These are phyloP conservation scores for Batrachochytrium dendrobatidis DNA, from an alignment of 371 early-diverging fungal species.

Conservation along the genomic window DNA sequence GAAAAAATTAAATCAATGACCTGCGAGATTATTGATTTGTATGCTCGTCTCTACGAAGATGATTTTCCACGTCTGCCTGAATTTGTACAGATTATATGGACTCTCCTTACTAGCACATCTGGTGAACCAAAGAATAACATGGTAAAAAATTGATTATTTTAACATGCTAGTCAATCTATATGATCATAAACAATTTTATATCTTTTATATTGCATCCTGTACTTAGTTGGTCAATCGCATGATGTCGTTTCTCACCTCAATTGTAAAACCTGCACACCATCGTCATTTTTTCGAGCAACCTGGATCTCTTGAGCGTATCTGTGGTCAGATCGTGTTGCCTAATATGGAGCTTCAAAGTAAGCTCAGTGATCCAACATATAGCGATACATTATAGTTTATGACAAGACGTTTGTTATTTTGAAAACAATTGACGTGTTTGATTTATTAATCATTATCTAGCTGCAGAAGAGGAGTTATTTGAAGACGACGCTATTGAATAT, in stretches of 20 bases:
- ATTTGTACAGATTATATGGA: slow-evolving; percentile 83
- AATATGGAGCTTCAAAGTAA: slow-evolving; percentile 78
- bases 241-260: slow-evolving; percentile 79
- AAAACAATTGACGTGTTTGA: not conserved
- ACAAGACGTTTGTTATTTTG: not conserved
- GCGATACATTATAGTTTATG: not conserved
- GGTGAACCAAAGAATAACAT: slow-evolving; percentile 70
- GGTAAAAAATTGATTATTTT: slow-evolving; percentile 32
- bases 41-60: slow-evolving; percentile 83
- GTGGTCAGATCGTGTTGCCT: slow-evolving; percentile 86
- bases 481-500: slow-evolving; percentile 92
- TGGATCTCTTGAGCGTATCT: slow-evolving; percentile 67
- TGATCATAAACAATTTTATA: not conserved
- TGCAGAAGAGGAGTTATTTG: slow-evolving; percentile 88
- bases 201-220: not conserved
- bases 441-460: slow-evolving; percentile 38
- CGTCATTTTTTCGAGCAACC: slow-evolving; percentile 57
- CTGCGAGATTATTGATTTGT: slow-evolving; percentile 83
- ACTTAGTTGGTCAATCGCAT: slow-evolving; percentile 76
- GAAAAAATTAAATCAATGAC: slow-evolving; percentile 84
- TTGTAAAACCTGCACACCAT: slow-evolving; percentile 71
- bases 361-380: not conserved
- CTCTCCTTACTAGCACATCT: slow-evolving; percentile 64
- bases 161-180: not conserved
- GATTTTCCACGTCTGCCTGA: slow-evolving; percentile 66